phyloP scores from a whole-genome alignment of 2,329 filamentous ascomycete genomes.

The Alternaria brassicae region DNA sequence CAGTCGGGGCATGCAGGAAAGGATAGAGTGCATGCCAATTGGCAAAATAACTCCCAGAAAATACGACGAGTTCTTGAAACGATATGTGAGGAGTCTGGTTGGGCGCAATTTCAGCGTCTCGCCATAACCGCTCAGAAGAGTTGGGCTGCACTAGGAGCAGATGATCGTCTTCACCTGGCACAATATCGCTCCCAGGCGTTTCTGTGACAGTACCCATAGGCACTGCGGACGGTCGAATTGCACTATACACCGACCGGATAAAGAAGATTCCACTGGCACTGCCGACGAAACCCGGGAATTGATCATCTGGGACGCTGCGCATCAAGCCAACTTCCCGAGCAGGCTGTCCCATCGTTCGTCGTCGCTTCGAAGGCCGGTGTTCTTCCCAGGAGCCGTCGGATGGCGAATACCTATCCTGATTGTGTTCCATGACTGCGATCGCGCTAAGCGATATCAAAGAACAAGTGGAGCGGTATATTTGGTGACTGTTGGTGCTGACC shows the following conservation, averaged over 20 bases:
- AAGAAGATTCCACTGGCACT: constrained; percentile 67
- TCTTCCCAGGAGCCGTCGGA: neutral
- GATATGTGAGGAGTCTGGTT: constrained; percentile 25
- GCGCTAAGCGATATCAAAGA: neutral
- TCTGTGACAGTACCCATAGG: constrained; percentile 19
- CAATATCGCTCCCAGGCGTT: constrained; percentile 51
- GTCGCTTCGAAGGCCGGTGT: constrained; percentile 22
- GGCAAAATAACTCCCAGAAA: constrained; percentile 63
- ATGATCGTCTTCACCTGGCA: constrained; percentile 66
- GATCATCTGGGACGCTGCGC: constrained; percentile 57
- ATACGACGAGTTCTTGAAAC: constrained; percentile 60
- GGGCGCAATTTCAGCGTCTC: constrained; percentile 40
- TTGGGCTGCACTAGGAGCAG: constrained; percentile 41
- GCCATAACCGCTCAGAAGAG: constrained; percentile 33
- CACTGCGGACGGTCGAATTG: constrained; percentile 48
- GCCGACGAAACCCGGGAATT: constrained; percentile 62
- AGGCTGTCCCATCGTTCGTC: constrained; percentile 23
- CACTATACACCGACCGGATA: constrained; percentile 62
- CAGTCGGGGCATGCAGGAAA: constrained; percentile 62
- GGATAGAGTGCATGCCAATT: constrained; percentile 66
- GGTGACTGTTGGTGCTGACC: neutral
- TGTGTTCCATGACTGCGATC: constrained; percentile 14
- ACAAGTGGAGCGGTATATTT: neutral
- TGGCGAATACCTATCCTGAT: constrained; percentile 4
- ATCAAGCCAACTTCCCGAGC: constrained; percentile 59